phyloP scores from a whole-genome alignment of 2,329 filamentous ascomycete genomes.

The Lecanicillium sp. region DNA sequence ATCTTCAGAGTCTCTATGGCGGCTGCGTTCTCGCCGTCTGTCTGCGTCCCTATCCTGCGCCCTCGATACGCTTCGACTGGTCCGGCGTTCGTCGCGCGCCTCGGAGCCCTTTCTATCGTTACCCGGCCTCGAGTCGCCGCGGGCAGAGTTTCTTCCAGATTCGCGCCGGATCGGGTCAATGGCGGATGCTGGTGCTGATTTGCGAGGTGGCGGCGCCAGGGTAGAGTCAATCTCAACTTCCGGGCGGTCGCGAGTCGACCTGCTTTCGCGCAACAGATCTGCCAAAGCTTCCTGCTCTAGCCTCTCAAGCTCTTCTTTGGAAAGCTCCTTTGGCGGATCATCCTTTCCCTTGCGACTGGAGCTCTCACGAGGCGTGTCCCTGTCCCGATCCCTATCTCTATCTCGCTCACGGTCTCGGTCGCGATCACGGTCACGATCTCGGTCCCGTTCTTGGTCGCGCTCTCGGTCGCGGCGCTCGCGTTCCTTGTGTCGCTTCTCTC shows the following conservation, averaged over 20 bases:
- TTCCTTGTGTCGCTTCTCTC: conserved; percentile 31
- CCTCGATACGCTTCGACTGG: conserved; percentile 27
- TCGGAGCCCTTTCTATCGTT: conserved; percentile 18
- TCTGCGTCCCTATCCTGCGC: conserved; percentile 33
- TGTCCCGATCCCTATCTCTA: conserved; percentile 23
- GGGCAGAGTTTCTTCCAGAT: conserved; percentile 33
- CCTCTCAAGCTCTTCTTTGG: conserved; percentile 49
- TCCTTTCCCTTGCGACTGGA: conserved; percentile 24
- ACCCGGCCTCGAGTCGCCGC: conserved; percentile 25
- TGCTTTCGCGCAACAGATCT: conserved; percentile 53
- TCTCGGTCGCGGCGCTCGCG: conserved; percentile 30
- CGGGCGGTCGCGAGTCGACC: conserved; percentile 37
- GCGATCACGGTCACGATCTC: conserved; percentile 24
- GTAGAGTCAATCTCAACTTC: conserved; percentile 51
- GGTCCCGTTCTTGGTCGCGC: conserved; percentile 22
- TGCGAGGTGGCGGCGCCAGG: conserved; percentile 46
- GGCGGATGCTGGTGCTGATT: conserved; percentile 46
- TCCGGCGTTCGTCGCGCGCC: conserved; percentile 20
- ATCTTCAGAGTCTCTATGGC: conserved; percentile 19
- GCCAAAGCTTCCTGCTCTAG: conserved; percentile 52
- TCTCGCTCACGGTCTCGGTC: conserved; percentile 30
- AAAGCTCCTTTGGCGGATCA: conserved; percentile 38
- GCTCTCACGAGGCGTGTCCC: conserved; percentile 26
- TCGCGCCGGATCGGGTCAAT: conserved; percentile 48
- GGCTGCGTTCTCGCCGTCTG: conserved; percentile 17